Conservation (phyloP, 306 rosid species). For the Fagus crenata region DNA sequence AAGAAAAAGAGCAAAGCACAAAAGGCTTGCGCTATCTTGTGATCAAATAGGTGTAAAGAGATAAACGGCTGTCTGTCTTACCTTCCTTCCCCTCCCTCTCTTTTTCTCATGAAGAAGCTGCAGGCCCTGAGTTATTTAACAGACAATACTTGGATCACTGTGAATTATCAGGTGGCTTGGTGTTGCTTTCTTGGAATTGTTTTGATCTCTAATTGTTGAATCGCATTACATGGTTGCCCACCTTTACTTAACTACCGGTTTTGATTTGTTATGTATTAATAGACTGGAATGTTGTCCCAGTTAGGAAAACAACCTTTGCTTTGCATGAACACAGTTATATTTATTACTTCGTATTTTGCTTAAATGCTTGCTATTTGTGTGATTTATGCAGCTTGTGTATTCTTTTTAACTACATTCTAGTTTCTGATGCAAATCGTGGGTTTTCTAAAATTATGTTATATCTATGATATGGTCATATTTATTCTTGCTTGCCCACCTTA, state of each 20-base stretch:
- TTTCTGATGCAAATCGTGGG: neutral
- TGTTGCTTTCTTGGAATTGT: constrained; percentile 49
- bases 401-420: neutral
- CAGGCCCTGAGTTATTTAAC: constrained; percentile 49
- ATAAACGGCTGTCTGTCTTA: constrained; percentile 48
- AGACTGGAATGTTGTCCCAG: constrained; percentile 51
- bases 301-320: constrained; percentile 48
- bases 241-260: constrained; percentile 37
- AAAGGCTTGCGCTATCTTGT: constrained; percentile 96
- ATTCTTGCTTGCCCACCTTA: neutral
- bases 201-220: constrained; percentile 58
- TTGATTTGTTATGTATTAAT: constrained; percentile 44
- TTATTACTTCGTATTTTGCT: constrained; percentile 34
- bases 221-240: constrained; percentile 51
- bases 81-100: constrained; percentile 30
- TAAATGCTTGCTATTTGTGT: constrained; percentile 22
- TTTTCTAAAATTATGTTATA: neutral
- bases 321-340: constrained; percentile 40
- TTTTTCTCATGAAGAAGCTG: constrained; percentile 57
- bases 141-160: constrained; percentile 52
- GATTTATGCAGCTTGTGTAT: neutral
- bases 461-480: neutral
- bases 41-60: constrained; percentile 56
- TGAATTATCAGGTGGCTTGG: constrained; percentile 64
- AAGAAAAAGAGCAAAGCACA: constrained; percentile 92